Conservation (phyloP, 768 basidiomycete genomes). For the Flagelloscypha sp. region DNA sequence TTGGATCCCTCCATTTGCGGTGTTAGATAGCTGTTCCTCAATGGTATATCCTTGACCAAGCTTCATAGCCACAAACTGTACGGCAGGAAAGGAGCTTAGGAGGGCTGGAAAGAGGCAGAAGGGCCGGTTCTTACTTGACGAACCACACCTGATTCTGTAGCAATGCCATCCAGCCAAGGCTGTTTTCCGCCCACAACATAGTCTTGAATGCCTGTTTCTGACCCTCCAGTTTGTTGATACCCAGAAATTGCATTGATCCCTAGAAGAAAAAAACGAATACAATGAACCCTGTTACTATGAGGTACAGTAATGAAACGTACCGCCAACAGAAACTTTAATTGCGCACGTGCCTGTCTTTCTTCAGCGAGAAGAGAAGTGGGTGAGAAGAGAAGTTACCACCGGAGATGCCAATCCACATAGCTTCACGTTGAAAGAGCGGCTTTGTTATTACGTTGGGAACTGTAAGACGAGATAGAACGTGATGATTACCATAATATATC, state of each 20-base stretch:
- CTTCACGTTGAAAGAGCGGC: conserved; percentile 14
- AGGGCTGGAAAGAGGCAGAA: background rate
- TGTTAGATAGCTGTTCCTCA: conserved; percentile 13
- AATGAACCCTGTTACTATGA: background rate
- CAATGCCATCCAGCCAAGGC: conserved; percentile 13
- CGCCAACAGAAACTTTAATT: conserved; percentile 11
- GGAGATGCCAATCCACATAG: conserved; percentile 5
- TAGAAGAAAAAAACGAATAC: background rate
- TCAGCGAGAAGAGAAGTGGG: conserved; percentile 2
- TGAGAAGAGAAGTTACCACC: too few relatives aligned
- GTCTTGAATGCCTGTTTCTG: conserved; percentile 5
- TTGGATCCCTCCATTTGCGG: conserved; percentile 13
- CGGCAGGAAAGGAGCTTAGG: background rate
- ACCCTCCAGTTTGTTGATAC: background rate
- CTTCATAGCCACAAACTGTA: conserved; percentile 11
- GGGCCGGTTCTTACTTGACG: conserved; percentile 9
- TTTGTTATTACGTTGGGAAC: background rate
- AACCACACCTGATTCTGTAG: conserved; percentile 8
- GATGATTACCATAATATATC: conserved; percentile 8
- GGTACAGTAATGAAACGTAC: conserved; percentile 1
- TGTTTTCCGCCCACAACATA: conserved; percentile 13
- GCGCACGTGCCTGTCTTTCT: conserved; percentile 1
- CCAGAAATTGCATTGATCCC: conserved; percentile 10
- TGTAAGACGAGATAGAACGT: background rate
- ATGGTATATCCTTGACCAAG: conserved; percentile 11